A percentile compares a stretch with the other conserved stretches of the same genome.
Evolutionary conservation across 495 filamentous ascomycete species (phyloP).

Genomic region (Neurospora pannonica): DNA sequence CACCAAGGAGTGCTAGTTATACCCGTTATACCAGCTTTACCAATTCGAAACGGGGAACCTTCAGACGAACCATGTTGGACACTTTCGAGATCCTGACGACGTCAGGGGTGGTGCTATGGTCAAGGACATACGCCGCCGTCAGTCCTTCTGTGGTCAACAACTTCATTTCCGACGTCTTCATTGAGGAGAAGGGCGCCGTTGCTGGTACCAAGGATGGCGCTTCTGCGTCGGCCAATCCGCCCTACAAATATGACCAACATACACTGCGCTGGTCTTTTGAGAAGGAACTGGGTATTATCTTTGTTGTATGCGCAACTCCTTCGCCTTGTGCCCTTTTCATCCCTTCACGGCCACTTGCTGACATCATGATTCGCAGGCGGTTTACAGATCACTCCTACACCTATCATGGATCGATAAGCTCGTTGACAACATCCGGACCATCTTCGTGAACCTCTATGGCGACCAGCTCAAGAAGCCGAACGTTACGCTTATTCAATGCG

Average conservation of each 20-base stretch:
- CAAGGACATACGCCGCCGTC: slow-evolving; percentile 71
- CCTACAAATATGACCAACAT: slow-evolving; percentile 87
- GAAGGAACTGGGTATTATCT: slow-evolving; percentile 89
- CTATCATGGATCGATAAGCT: slow-evolving; percentile 96
- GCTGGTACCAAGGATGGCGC: slow-evolving; percentile 47
- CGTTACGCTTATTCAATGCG: slow-evolving; percentile 62
- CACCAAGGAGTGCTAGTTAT: background rate
- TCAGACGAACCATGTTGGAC: slow-evolving; percentile 61
- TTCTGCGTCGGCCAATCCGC: slow-evolving; percentile 50
- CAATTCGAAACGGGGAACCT: background rate
- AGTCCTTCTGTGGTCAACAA: slow-evolving; percentile 79
- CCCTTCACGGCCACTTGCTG: slow-evolving; percentile 4
- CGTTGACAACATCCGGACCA: slow-evolving; percentile 80
- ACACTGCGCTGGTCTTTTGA: slow-evolving; percentile 87
- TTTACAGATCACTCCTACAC: slow-evolving; percentile 91
- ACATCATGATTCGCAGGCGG: slow-evolving; percentile 53
- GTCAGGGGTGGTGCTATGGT: slow-evolving; percentile 95
- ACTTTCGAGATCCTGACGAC: slow-evolving; percentile 93
- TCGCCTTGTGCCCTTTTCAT: background rate
- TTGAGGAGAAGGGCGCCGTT: slow-evolving; percentile 73
- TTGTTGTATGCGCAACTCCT: slow-evolving; percentile 59
- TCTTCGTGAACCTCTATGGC: slow-evolving; percentile 82
- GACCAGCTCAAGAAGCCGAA: slow-evolving; percentile 76
- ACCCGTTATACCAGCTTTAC: background rate
- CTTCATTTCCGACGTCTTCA: slow-evolving; percentile 93